Conservation (phyloP, 31 red algal species). For the Asparagopsis taxiformis region DNA sequence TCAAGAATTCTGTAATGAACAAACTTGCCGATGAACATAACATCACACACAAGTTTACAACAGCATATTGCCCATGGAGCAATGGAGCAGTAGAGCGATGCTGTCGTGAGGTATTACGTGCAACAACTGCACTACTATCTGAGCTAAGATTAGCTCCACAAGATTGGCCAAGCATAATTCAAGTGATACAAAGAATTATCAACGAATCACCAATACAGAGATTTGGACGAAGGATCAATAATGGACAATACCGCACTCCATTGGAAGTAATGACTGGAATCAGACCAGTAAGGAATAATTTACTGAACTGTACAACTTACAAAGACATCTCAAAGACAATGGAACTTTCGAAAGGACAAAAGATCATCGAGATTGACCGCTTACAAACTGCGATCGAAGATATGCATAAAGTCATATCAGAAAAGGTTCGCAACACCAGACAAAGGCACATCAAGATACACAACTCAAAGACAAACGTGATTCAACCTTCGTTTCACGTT, state of each 20-base stretch:
- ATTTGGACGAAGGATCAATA: not conserved
- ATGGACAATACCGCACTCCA: not conserved
- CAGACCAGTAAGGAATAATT: too few relatives aligned
- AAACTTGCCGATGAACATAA: not conserved
- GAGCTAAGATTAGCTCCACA: not conserved
- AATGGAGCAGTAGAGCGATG: not conserved
- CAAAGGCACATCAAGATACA: conserved; percentile 13
- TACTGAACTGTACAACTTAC: too few relatives aligned
- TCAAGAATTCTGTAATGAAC: not conserved
- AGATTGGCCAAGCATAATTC: not conserved
- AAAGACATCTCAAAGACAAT: not conserved
- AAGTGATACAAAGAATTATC: not conserved
- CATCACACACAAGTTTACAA: not conserved
- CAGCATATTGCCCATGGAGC: too few relatives aligned
- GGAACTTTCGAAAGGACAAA: not conserved
- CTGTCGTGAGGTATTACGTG: not conserved
- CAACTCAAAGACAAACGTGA: conserved; percentile 31
- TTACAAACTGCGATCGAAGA: not conserved
- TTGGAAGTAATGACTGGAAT: not conserved
- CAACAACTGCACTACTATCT: not conserved
- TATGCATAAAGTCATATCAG: conserved; percentile 3
- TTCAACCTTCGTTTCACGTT: conserved; percentile 19
- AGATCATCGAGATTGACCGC: conserved; percentile 9
- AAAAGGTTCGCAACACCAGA: not conserved
- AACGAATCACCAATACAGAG: too few relatives aligned